Evolutionary conservation across 2,329 filamentous ascomycete genomes (phyloP).

Genomic region (Ascochyta koolunga): DNA sequence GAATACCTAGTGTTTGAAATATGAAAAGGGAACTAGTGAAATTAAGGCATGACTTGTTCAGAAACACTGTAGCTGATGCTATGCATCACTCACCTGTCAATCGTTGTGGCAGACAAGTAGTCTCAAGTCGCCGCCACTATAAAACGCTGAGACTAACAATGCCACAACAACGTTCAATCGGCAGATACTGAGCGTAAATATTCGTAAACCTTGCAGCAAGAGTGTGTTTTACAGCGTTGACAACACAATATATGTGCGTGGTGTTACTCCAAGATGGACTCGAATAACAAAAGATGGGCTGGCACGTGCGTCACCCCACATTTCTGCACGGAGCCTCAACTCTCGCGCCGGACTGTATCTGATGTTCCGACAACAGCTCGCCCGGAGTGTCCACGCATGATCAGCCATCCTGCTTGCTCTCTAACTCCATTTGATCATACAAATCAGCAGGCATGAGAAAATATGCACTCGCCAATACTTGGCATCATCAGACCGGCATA

Average conservation of each 20-base stretch:
- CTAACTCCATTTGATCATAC: background rate
- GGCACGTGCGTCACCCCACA: background rate
- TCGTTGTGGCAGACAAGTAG: background rate
- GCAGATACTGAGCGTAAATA: too few species aligned
- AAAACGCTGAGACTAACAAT: background rate
- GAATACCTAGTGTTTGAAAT: background rate
- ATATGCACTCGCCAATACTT: constrained; percentile 1
- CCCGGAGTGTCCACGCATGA: background rate
- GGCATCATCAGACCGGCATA: constrained; percentile 1
- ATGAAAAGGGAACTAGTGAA: background rate
- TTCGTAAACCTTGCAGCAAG: too few species aligned
- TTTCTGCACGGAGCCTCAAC: background rate
- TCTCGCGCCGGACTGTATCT: background rate
- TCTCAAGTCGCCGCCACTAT: background rate
- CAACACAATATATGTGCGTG: background rate
- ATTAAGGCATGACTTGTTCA: background rate
- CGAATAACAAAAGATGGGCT: background rate
- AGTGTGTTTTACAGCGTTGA: too few species aligned
- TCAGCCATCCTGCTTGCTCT: background rate
- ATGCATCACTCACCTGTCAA: background rate
- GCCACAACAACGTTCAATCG: too few species aligned
- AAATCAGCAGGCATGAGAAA: background rate
- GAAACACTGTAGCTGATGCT: background rate
- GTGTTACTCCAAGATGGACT: background rate
- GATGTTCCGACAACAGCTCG: background rate